Percentiles rank a stretch among this genome's conserved stretches.
Conservation (phyloP, 2,329 filamentous ascomycete species). For the Penicillium brasilianum region DNA sequence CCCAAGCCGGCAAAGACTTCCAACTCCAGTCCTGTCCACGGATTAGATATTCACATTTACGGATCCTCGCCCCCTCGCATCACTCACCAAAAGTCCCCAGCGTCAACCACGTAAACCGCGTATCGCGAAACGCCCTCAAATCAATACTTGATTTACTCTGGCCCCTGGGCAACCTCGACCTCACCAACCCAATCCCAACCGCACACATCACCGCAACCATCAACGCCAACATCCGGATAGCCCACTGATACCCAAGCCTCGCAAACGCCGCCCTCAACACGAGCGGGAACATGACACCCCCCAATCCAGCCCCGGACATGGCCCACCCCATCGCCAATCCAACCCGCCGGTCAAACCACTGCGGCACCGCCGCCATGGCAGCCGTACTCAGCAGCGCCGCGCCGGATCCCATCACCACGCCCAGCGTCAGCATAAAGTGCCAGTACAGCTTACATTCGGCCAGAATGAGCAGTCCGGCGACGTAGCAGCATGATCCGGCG, state of each 20-base stretch:
- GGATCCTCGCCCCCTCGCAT: background rate
- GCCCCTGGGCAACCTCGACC: constrained; percentile 42
- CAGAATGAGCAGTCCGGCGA: constrained; percentile 52
- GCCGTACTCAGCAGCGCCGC: constrained; percentile 47
- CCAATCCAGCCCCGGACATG: constrained; percentile 48
- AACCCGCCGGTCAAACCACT: constrained; percentile 49
- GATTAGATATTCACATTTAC: background rate
- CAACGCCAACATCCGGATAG: constrained; percentile 46
- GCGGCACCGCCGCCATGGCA: constrained; percentile 45
- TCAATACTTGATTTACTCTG: constrained; percentile 46
- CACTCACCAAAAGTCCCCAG: constrained; percentile 51
- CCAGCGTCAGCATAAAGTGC: constrained; percentile 54
- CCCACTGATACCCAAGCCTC: constrained; percentile 46
- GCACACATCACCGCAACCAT: constrained; percentile 41
- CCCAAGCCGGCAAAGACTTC: constrained; percentile 39
- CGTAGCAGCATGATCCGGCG: constrained; percentile 45
- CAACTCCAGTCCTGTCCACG: constrained; percentile 36
- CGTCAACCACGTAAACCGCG: constrained; percentile 52
- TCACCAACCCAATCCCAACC: constrained; percentile 43
- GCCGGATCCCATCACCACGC: constrained; percentile 44
- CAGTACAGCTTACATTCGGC: constrained; percentile 55
- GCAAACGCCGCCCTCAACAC: constrained; percentile 42
- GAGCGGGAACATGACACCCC: constrained; percentile 45
- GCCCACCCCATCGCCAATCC: constrained; percentile 49
- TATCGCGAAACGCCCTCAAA: constrained; percentile 50